A percentile compares a stretch with the other conserved stretches of the same genome.
phyloP scores from a whole-genome alignment of 352 stramenopile genomes.

The Phytophthora rubi region DNA sequence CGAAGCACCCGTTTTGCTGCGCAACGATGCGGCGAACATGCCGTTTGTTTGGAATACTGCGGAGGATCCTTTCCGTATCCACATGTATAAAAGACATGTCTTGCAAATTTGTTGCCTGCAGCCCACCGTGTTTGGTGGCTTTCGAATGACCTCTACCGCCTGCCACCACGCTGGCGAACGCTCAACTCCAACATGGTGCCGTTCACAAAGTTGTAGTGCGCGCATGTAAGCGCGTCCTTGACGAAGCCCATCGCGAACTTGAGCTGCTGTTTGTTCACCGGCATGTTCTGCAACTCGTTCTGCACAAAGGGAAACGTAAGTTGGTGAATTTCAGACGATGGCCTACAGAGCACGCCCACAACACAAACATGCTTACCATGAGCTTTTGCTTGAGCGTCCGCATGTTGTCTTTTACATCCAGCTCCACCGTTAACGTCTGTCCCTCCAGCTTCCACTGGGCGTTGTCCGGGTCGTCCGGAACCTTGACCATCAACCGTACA shows the following conservation, averaged over 20 bases:
- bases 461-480: constrained; percentile 91
- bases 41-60: constrained; percentile 6
- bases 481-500: constrained; percentile 72
- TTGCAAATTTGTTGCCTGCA: not conserved
- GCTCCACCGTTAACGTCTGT: constrained; percentile 89
- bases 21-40: constrained; percentile 9
- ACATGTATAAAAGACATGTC: constrained; percentile 14
- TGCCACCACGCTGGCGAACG: constrained; percentile 78
- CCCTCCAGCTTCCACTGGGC: constrained; percentile 94
- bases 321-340: not conserved
- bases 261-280: constrained; percentile 96
- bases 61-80: not conserved
- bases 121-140: too few relatives aligned
- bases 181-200: constrained; percentile 77
- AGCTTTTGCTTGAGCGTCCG: constrained; percentile 94
- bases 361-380: constrained; percentile 43
- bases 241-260: constrained; percentile 93
- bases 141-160: constrained; percentile 47
- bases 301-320: constrained; percentile 26
- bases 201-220: constrained; percentile 89
- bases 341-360: not conserved
- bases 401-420: constrained; percentile 91
- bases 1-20: constrained; percentile 14
- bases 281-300: constrained; percentile 90
- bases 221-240: constrained; percentile 87